Percentiles rank a stretch among this genome's conserved stretches.
These are phyloP conservation scores for Ganoderma sinense DNA, from an alignment of 1,284 basidiomycete genomes.

Conservation along the genomic window DNA sequence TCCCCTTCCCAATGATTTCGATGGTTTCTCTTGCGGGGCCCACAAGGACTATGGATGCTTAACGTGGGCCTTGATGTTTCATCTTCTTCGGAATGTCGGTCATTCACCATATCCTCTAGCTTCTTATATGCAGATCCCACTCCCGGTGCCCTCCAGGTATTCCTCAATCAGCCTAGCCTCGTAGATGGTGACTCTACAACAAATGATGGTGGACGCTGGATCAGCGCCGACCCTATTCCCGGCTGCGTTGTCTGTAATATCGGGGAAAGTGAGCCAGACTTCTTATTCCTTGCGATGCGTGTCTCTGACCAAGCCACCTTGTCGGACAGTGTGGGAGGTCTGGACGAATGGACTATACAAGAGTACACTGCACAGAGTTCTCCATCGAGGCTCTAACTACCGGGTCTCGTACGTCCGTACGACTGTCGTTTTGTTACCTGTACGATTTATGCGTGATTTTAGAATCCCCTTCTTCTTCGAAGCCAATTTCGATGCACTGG, in stretches of 20 bases:
- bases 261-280: constrained; percentile 72
- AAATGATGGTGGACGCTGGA: constrained; percentile 70
- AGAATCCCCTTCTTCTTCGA: constrained; percentile 90
- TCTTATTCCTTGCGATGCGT: background rate
- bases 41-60: constrained; percentile 90
- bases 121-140: constrained; percentile 85
- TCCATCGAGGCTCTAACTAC: constrained; percentile 77
- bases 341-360: constrained; percentile 86
- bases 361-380: constrained; percentile 80
- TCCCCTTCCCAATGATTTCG: constrained; percentile 76
- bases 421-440: background rate
- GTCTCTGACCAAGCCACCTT: background rate
- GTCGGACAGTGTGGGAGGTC: constrained; percentile 77
- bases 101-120: constrained; percentile 46
- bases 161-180: constrained; percentile 55
- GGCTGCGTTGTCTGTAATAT: constrained; percentile 85
- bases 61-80: constrained; percentile 59
- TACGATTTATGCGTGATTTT: background rate
- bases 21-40: constrained; percentile 86
- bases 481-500: constrained; percentile 75
- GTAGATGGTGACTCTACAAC: constrained; percentile 44
- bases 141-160: constrained; percentile 82
- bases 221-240: constrained; percentile 80
- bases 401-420: constrained; percentile 46
- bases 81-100: background rate